phyloP scores from a whole-genome alignment of 345 rosid species.

The Eucalyptus pauciflora region DNA sequence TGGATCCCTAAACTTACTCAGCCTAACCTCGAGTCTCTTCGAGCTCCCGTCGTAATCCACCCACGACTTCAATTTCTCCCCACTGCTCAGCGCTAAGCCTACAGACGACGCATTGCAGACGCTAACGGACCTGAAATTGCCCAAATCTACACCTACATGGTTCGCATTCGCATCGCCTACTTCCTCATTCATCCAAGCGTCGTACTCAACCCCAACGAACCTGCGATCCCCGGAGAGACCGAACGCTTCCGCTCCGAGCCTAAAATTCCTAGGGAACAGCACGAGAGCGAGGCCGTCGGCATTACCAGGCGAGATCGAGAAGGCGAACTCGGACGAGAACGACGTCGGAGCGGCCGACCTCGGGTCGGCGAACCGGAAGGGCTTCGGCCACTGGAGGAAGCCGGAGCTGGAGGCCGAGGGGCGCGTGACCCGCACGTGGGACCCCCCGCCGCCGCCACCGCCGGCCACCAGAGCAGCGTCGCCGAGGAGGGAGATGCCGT shows the following conservation, averaged over 20 bases:
- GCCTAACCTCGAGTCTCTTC: constrained; percentile 31
- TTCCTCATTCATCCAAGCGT: constrained; percentile 8
- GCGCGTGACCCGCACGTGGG: constrained; percentile 11
- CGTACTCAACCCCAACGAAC: constrained; percentile 31
- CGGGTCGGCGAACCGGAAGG: constrained; percentile 16
- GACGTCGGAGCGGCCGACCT: constrained; percentile 4
- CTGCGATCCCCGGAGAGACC: constrained; percentile 11
- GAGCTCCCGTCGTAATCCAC: constrained; percentile 37
- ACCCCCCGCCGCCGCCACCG: background rate
- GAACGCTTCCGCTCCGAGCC: constrained; percentile 5
- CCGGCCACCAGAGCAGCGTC: constrained; percentile 13
- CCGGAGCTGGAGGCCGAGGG: constrained; percentile 17
- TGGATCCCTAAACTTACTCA: constrained; percentile 17
- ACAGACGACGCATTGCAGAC: constrained; percentile 12
- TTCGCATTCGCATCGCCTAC: constrained; percentile 18
- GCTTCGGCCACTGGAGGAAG: constrained; percentile 9
- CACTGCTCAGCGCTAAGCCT: constrained; percentile 15
- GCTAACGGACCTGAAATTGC: constrained; percentile 12
- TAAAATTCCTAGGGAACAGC: constrained; percentile 12
- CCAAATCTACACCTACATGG: constrained; percentile 13
- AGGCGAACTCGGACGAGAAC: constrained; percentile 26
- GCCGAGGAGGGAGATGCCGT: constrained; percentile 15
- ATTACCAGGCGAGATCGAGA: constrained; percentile 22
- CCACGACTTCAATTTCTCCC: constrained; percentile 38
- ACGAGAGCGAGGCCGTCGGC: constrained; percentile 26